A percentile compares a stretch with the other conserved stretches of the same genome.
Evolutionary conservation across 2,329 filamentous ascomycete genomes (phyloP).

Genomic region (Rhytidhysteron rufulum): DNA sequence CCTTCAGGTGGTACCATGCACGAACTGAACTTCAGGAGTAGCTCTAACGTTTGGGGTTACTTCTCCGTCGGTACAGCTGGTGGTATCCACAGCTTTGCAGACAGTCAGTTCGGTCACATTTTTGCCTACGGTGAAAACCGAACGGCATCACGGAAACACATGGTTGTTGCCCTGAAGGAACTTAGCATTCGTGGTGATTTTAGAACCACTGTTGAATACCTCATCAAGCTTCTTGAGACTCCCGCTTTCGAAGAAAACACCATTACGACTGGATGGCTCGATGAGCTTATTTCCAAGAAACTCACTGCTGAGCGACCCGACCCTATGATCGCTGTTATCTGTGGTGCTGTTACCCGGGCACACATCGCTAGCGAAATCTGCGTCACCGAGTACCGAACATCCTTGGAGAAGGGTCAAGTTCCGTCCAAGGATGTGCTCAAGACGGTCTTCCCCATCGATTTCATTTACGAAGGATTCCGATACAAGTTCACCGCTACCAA

Average conservation of each 20-base stretch:
- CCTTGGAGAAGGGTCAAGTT: slow-evolving; percentile 95
- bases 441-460: slow-evolving; percentile 96
- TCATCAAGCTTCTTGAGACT: slow-evolving; percentile 97
- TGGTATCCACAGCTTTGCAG: slow-evolving; percentile 98
- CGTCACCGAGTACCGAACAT: slow-evolving; percentile 79
- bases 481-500: slow-evolving; percentile 98
- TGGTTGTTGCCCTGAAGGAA: slow-evolving; percentile 98
- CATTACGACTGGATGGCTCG: slow-evolving; percentile 97
- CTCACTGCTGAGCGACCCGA: slow-evolving; percentile 94
- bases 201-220: slow-evolving; percentile 95
- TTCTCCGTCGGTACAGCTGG: slow-evolving; percentile 97
- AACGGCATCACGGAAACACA: slow-evolving; percentile 93
- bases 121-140: slow-evolving; percentile 99
- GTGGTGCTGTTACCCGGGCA: slow-evolving; percentile 90
- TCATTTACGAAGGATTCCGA: slow-evolving; percentile 93
- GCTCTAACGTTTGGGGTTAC: slow-evolving; percentile 99
- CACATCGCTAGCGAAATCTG: slow-evolving; percentile 91
- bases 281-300: slow-evolving; percentile 97
- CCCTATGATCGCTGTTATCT: slow-evolving; percentile 87
- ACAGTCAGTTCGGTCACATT: slow-evolving; percentile 98
- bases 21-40: slow-evolving; percentile 97
- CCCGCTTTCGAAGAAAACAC: slow-evolving; percentile 99
- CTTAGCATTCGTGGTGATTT: slow-evolving; percentile 99
- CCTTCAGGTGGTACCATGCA: slow-evolving; percentile 98
- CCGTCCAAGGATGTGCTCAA: slow-evolving; percentile 94